Base-by-base conservation (phyloP, 2,329 filamentous ascomycete species). In the Pseudogymnoascus sp. region DNA sequence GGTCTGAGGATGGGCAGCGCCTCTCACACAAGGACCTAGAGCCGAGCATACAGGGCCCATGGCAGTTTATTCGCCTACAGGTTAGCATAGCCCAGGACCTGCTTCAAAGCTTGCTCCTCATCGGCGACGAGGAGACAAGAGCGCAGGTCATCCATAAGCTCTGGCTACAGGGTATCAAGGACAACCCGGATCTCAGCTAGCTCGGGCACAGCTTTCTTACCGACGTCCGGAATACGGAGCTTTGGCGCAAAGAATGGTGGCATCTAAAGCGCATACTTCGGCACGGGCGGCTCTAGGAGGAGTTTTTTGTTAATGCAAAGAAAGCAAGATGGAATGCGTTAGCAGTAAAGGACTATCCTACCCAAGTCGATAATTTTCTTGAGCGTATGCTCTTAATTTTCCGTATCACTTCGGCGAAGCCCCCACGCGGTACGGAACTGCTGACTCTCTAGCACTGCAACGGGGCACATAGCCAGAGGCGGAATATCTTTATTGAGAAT, bases 11-110 rank as follows among this genome's bases (percentile, higher is more conserved):
- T 24, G 22, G 60, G 31, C 61, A 66, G 41, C 2, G 62, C 28
- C 61, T 66, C 19, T 56, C 35, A 24, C 63, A 66, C 19, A 64
- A 62, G n/a, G 64, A 46, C 3, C 64, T 66, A 2, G 43, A 66
- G 63, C 63, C 64, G 7, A 63, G 19, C n/a, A 66, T 64, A 31
- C 61, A 16, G 1, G 38, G 12, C 5, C 37, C 64, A 12, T 33
- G 38, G 38, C 8, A 43, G 8, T 66, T 66, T 26, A 14, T 66
- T 11, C n/a, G 26, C 2, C 12, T 59, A 1, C 62, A 64, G 35
- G 33, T 60, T 2, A 31, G 35, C 12, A 6, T 28, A 10, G 37
- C 46, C 7, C 40, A 65, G 62, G 19, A 10, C 10, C 41, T 35
- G 26, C 56, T 66, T 19, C n/a, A 64, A 11, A 26, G 61, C n/a